These are phyloP conservation scores for Mortierella sp. DNA, from an alignment of 371 early-diverging fungal species.

Conservation along the genomic window DNA sequence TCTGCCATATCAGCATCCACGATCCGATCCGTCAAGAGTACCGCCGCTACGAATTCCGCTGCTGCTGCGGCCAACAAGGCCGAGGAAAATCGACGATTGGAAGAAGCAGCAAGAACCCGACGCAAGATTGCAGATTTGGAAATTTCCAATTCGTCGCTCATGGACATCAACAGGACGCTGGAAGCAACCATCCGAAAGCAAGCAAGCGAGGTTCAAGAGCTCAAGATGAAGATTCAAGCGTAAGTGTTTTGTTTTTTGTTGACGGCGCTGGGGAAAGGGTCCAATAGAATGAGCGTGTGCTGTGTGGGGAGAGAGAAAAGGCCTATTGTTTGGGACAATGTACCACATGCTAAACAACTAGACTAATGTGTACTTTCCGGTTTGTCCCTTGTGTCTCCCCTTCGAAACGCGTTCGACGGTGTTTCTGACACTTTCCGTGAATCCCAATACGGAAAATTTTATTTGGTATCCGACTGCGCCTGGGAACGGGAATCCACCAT, in stretches of 20 bases:
- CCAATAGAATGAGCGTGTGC: too few species aligned
- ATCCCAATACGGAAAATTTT: not conserved
- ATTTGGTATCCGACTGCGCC: not conserved
- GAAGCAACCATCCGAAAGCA: conserved; percentile 60
- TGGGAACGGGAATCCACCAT: not conserved
- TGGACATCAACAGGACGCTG: conserved; percentile 56
- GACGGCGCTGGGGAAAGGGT: too few species aligned
- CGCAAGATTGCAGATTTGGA: conserved; percentile 65
- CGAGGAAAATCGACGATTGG: conserved; percentile 31
- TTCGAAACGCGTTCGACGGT: not conserved
- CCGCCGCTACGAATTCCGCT: conserved; percentile 12
- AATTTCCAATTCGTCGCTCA: conserved; percentile 59
- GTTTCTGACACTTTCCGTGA: not conserved
- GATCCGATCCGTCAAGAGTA: conserved; percentile 16
- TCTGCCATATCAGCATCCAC: conserved; percentile 12
- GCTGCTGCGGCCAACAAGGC: conserved; percentile 20
- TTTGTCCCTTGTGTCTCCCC: not conserved
- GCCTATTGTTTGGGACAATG: too few species aligned
- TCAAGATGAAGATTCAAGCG: conserved; percentile 58
- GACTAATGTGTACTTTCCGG: not conserved
- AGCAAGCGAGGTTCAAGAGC: conserved; percentile 54
- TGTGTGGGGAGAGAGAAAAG: too few species aligned
- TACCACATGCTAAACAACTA: not conserved
- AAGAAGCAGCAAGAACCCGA: conserved; percentile 40
- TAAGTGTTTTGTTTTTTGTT: conserved; percentile 18